Percentiles rank a stretch among this genome's conserved stretches.
Conservation (phyloP, 2,329 filamentous ascomycete species). For the Tolypocladium sp. region DNA sequence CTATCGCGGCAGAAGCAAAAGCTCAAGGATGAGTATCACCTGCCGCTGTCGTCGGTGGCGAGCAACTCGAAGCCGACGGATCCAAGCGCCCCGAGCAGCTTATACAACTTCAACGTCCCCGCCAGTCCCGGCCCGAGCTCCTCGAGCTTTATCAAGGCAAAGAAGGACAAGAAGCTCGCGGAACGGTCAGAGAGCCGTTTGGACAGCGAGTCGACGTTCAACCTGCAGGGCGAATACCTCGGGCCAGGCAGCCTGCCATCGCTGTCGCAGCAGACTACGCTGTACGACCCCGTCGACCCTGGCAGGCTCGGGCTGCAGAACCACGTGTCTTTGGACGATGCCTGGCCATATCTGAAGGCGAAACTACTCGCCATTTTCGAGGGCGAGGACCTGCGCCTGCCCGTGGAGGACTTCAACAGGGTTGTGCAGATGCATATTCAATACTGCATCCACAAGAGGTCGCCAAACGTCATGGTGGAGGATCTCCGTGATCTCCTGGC, state of each 20-base stretch:
- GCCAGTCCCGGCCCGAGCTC: conserved; percentile 59
- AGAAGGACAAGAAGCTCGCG: conserved; percentile 78
- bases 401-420: conserved; percentile 75
- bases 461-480: conserved; percentile 62
- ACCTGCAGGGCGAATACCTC: conserved; percentile 37
- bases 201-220: conserved; percentile 40
- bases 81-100: conserved; percentile 62
- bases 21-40: conserved; percentile 62
- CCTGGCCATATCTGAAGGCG: conserved; percentile 72
- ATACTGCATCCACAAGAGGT: conserved; percentile 65
- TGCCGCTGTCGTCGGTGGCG: conserved; percentile 65
- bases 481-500: conserved; percentile 65
- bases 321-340: conserved; percentile 67
- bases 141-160: conserved; percentile 67
- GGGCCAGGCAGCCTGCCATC: conserved; percentile 43
- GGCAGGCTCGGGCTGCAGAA: conserved; percentile 50
- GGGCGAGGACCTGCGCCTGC: conserved; percentile 69
- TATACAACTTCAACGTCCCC: conserved; percentile 72
- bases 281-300: conserved; percentile 46
- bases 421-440: conserved; percentile 72
- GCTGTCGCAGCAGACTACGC: conserved; percentile 29
- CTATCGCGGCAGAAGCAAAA: conserved; percentile 73
- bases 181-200: conserved; percentile 47
- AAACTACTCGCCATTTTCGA: conserved; percentile 72
- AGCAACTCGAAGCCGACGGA: conserved; percentile 72